phyloP scores from a whole-genome alignment of 1,139 yeast genomes.

The Candida sanyaensis region DNA sequence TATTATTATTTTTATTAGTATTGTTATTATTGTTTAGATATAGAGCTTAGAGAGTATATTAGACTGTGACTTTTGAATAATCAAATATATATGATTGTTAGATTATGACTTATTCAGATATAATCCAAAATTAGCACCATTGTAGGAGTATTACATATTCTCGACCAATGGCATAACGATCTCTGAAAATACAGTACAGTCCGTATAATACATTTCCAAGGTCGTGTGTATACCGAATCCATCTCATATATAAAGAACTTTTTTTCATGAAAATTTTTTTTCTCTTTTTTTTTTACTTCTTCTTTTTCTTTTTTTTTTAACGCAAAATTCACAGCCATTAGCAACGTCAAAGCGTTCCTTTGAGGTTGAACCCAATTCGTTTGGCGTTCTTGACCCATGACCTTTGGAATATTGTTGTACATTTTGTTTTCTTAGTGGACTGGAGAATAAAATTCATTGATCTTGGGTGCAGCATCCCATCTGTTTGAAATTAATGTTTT shows the following conservation, averaged over 20 bases:
- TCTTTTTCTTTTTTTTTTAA: conserved; percentile 29
- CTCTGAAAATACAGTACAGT: too few relatives aligned
- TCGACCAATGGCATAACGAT: too few relatives aligned
- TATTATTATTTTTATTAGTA: too few relatives aligned
- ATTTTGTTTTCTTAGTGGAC: conserved; percentile 47
- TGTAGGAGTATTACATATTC: too few relatives aligned
- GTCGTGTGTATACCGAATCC: neutral
- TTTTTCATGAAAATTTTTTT: neutral
- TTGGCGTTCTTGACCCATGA: conserved; percentile 75
- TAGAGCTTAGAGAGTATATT: too few relatives aligned
- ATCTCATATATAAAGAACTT: neutral
- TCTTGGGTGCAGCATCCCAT: conserved; percentile 87
- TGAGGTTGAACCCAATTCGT: conserved; percentile 70
- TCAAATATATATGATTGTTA: too few relatives aligned
- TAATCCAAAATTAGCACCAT: too few relatives aligned
- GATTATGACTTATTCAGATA: too few relatives aligned
- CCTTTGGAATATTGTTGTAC: conserved; percentile 60
- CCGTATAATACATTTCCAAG: too few relatives aligned
- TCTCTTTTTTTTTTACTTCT: conserved; percentile 14
- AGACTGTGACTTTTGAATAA: too few relatives aligned
- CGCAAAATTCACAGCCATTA: conserved; percentile 74
- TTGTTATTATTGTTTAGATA: too few relatives aligned
- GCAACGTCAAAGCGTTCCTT: conserved; percentile 67
- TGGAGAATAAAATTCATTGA: conserved; percentile 64
- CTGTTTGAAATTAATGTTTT: conserved; percentile 30